Evolutionary conservation across 345 rosid species (phyloP).

Genomic region (Schrenkiella parvula): DNA sequence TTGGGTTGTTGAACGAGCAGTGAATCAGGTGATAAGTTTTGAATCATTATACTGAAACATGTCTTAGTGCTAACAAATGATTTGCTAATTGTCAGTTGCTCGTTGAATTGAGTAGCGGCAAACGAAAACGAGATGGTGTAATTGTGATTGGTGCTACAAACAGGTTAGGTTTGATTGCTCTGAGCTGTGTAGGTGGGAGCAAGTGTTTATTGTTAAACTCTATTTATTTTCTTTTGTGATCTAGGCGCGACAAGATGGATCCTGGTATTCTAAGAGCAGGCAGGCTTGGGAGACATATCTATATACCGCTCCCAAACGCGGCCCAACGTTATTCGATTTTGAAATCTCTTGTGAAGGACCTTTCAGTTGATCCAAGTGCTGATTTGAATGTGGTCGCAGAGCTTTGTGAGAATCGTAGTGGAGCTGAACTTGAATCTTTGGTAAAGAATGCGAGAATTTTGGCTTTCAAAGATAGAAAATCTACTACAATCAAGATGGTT

Average conservation of each 20-base stretch:
- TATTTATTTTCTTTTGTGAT: background rate
- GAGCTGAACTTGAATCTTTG: conserved; percentile 50
- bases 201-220: background rate
- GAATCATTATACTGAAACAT: background rate
- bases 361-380: conserved; percentile 50
- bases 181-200: background rate
- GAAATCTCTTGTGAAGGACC: conserved; percentile 51
- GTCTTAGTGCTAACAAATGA: background rate
- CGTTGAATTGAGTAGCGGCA: conserved; percentile 43
- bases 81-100: conserved; percentile 1
- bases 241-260: conserved; percentile 26
- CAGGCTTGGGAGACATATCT: conserved; percentile 68
- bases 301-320: conserved; percentile 58
- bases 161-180: background rate
- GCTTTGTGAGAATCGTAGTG: conserved; percentile 53
- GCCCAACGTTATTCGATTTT: conserved; percentile 65
- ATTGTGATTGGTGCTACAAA: too few relatives aligned
- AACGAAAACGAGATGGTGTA: conserved; percentile 55
- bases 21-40: background rate
- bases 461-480: too few relatives aligned
- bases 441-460: background rate
- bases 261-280: conserved; percentile 69
- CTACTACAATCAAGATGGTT: too few relatives aligned
- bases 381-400: conserved; percentile 53
- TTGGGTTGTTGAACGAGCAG: background rate